These are phyloP conservation scores for Protomyces inundatus DNA, from an alignment of 1,139 yeast species.

Conservation along the genomic window DNA sequence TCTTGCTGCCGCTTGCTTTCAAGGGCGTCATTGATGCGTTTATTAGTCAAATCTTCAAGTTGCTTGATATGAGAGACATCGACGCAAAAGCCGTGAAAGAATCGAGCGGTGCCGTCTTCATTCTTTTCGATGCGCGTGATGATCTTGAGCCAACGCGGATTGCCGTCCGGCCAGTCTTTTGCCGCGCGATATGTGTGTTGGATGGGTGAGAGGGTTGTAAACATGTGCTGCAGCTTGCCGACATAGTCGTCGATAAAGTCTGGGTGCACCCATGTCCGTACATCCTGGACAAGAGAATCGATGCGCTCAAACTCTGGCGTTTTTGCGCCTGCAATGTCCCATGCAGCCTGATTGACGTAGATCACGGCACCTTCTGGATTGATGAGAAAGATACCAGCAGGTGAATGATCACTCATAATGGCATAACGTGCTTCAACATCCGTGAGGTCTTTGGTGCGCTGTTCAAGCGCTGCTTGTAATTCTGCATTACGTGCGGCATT, in stretches of 20 bases:
- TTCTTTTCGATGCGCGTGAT: conserved; percentile 24
- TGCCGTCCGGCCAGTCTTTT: neutral
- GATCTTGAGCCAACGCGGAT: neutral
- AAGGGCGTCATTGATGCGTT: conserved; percentile 32
- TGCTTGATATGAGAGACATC: conserved; percentile 31
- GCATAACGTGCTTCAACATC: conserved; percentile 30
- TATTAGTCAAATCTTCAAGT: conserved; percentile 29
- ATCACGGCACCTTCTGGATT: conserved; percentile 30
- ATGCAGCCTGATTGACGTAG: conserved; percentile 30
- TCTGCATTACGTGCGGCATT: conserved; percentile 23
- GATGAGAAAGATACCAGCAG: conserved; percentile 31
- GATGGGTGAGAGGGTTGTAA: neutral
- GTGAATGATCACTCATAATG: conserved; percentile 30
- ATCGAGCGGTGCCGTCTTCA: conserved; percentile 26
- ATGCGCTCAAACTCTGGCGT: neutral
- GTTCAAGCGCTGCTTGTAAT: conserved; percentile 25
- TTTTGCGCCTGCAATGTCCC: conserved; percentile 20
- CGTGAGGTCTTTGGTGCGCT: conserved; percentile 28
- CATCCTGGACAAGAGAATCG: neutral
- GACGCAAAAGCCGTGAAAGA: conserved; percentile 30
- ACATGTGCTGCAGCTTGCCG: neutral
- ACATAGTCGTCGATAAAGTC: neutral
- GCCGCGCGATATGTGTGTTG: neutral
- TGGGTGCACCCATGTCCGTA: neutral
- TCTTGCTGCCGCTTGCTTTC: conserved; percentile 32